phyloP scores from a whole-genome alignment of 805 yeast species.

The Metschnikowia reukaufii region DNA sequence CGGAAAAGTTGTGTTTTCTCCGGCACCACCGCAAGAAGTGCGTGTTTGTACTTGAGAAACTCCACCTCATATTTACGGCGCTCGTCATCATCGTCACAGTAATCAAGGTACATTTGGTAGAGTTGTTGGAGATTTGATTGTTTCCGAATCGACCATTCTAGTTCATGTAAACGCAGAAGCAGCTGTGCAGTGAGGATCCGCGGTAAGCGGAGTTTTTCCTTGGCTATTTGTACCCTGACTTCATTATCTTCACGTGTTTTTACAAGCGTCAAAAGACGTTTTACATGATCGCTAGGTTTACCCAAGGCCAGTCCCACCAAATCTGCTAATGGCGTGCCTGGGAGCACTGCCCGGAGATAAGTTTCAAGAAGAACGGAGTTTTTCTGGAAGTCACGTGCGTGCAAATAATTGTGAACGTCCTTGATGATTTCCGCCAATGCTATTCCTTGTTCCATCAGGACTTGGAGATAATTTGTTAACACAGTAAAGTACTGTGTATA shows the following conservation, averaged over 20 bases:
- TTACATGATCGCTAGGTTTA: slow-evolving; percentile 45
- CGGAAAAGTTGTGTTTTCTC: slow-evolving; percentile 38
- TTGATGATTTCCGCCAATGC: slow-evolving; percentile 49
- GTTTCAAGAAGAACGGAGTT: slow-evolving; percentile 40
- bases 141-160: slow-evolving; percentile 48
- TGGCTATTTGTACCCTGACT: slow-evolving; percentile 43
- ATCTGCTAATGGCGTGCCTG: slow-evolving; percentile 57
- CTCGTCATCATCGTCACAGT: slow-evolving; percentile 55
- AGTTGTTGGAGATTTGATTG: slow-evolving; percentile 53
- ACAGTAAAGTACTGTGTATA: slow-evolving; percentile 47
- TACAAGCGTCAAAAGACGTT: slow-evolving; percentile 42
- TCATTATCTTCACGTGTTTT: slow-evolving; percentile 40
- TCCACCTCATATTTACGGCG: slow-evolving; percentile 62
- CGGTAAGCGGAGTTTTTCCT: slow-evolving; percentile 51
- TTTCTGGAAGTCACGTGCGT: slow-evolving; percentile 29
- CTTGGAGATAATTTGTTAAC: slow-evolving; percentile 44
- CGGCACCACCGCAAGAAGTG: slow-evolving; percentile 55
- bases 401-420: slow-evolving; percentile 48
- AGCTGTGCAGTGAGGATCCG: slow-evolving; percentile 43
- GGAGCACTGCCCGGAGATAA: slow-evolving; percentile 52
- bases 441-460: slow-evolving; percentile 43
- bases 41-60: slow-evolving; percentile 56
- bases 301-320: slow-evolving; percentile 47
- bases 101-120: slow-evolving; percentile 56
- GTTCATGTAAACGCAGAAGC: slow-evolving; percentile 35